Evolutionary conservation across 202 grass and related monocot genomes (phyloP), one percentile per base, ranked within the genome.

Genomic region (Digitaria exilis): DNA sequence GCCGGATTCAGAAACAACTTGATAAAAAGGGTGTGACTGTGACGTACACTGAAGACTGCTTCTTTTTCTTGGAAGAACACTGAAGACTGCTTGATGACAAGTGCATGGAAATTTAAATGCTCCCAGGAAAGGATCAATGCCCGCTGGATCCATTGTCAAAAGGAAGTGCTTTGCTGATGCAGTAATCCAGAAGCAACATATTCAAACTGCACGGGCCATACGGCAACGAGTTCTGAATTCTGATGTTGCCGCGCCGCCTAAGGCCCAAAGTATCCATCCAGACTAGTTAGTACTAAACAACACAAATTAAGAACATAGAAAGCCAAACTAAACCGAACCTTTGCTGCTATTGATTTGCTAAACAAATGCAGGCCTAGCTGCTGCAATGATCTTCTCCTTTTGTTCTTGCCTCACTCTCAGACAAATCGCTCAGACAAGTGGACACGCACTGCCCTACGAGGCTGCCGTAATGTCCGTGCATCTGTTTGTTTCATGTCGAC

Each of bases 201-300:
- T 86, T 89, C 73, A 82, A 78, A 89, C 79, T 44, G 58, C 25
- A 77, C 32, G 39, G 49, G 43, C 21, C 60, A 74, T 39, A 67
- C 13, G 25, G 49, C 41, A 28, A 73, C 71, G 14, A 73, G 48
- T 67, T 60, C 56, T 57, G 55, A 57, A 55, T 55, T 72, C 45
- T 72, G 57, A 86, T 31, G 56, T 24, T 63, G 49, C 6, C 16
- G 46, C 65, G 15, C 26, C 15, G 41, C 48, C 41, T 58, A 42
- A 59, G 59, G n/a, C 16, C 25, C 34, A 37, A 78, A 59, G 60
- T 15, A 69, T 63, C 43, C 21, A 44, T 7, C 37, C 6, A 39
- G 6, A 70, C 17, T 8, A 15, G 14, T 28, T 44, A 46, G n/a
- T n/a, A n/a, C n/a, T n/a, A n/a, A n/a, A 18, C 67, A 48, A 17